Evolutionary conservation across 1,284 basidiomycete species (phyloP).

Genomic region (Leccinum griseonigrum): DNA sequence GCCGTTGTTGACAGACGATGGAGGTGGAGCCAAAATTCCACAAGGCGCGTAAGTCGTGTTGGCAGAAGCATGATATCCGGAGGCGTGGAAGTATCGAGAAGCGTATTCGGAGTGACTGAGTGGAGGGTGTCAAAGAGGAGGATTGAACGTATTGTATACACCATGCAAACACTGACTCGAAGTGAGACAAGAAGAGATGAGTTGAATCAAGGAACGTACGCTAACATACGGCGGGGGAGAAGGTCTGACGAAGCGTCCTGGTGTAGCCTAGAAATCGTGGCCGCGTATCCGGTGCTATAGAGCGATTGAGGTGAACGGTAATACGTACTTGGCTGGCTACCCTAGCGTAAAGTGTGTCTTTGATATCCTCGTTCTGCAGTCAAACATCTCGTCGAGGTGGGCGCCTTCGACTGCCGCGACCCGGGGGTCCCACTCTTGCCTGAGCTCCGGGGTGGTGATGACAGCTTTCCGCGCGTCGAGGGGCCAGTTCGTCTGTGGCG

Average conservation of each 20-base stretch:
- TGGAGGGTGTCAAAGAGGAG: slow-evolving; percentile 32
- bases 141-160: slow-evolving; percentile 74
- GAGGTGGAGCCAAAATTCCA: slow-evolving; percentile 75
- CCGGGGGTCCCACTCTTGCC: slow-evolving; percentile 84
- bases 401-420: slow-evolving; percentile 75
- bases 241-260: slow-evolving; percentile 82
- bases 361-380: slow-evolving; percentile 79
- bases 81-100: slow-evolving; percentile 41
- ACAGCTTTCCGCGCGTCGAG: slow-evolving; percentile 82
- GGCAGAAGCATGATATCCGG: slow-evolving; percentile 91
- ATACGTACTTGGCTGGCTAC: slow-evolving; percentile 91
- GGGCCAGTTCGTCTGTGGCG: slow-evolving; percentile 56
- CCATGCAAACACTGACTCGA: slow-evolving; percentile 80
- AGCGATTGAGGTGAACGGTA: slow-evolving; percentile 12
- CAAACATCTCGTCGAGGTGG: slow-evolving; percentile 82
- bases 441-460: slow-evolving; percentile 80
- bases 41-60: slow-evolving; percentile 88
- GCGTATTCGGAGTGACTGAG: slow-evolving; percentile 37
- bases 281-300: slow-evolving; percentile 83
- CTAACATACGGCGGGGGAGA: slow-evolving; percentile 89
- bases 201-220: slow-evolving; percentile 43
- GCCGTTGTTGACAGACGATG: slow-evolving; percentile 66
- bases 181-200: slow-evolving; percentile 13
- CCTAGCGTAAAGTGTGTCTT: slow-evolving; percentile 92
- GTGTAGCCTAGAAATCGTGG: slow-evolving; percentile 86